Evolutionary conservation across 2,329 filamentous ascomycete genomes (phyloP), one percentile per base, ranked within the genome.

Genomic region (Penicillium sp.): DNA sequence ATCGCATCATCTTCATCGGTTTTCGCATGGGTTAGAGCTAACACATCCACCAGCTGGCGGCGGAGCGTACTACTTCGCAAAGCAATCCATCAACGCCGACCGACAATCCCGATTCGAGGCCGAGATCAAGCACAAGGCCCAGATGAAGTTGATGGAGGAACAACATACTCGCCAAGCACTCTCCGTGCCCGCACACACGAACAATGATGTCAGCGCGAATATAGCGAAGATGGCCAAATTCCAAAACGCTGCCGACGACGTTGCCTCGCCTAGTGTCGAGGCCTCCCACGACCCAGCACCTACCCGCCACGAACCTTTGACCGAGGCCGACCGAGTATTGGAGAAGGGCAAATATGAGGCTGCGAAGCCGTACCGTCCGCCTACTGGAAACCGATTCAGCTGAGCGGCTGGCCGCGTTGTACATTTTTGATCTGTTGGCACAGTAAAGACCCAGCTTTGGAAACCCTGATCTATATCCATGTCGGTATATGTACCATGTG

Each of bases 261-360:
- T 83, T 42, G 81, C 81, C 48, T 87, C 83, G 65, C 89, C 90
- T 21, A 90, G 88, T 70, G 81, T 85, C 66, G 89, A 94, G 75
- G 85, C 86, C 31, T 85, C 82, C 67, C 78, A 79, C 59, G 92
- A 96, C 75, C 91, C 91, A n/a, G 92, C 92, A 11, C 88, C 92
- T 9, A 95, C 90, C 49, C 80, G 86, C 61, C 92, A 96, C 75
- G 89, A 88, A 56, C 88, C 90, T 1, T 81, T 86, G 60, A 89
- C 84, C 40, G 88, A 89, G 69, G 76, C 79, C 41, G 81, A 91
- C 68, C 79, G 82, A 59, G 79, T 89, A 24, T 66, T 78, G 34
- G 89, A 92, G 73, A 95, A 91, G 80, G 89, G 90, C 72, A 96
- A 96, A 77, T 97, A 95, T 74, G 92, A 97, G 77, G 87, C 89